Conservation (phyloP, 176 grass and related monocot species). For the Lolium rigidum region DNA sequence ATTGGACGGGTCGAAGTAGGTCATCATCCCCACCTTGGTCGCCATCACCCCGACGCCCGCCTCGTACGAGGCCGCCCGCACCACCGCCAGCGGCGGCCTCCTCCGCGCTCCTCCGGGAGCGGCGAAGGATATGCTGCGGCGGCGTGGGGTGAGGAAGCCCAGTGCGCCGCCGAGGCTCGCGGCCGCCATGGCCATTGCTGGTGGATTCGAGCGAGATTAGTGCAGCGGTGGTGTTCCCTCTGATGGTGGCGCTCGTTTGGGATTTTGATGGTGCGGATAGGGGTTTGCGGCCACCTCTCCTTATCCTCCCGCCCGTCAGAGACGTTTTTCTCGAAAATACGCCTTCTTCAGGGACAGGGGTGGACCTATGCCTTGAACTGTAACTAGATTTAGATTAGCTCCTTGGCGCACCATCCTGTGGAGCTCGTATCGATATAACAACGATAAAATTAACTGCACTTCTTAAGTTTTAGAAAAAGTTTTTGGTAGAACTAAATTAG, state of each 20-base stretch:
- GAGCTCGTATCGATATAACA: too few relatives aligned
- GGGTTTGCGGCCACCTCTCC: constrained; percentile 13
- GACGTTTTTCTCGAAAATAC: too few relatives aligned
- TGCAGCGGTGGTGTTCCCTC: neutral
- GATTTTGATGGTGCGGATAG: constrained; percentile 49
- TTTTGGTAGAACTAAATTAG: too few relatives aligned
- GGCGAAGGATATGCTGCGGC: neutral
- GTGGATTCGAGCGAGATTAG: constrained; percentile 30
- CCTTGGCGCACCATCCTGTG: too few relatives aligned
- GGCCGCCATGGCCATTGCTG: constrained; percentile 57
- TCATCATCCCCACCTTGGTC: constrained; percentile 98
- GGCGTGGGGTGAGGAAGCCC: constrained; percentile 29
- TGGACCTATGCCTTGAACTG: too few relatives aligned
- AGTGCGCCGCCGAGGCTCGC: constrained; percentile 43
- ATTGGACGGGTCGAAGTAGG: constrained; percentile 69
- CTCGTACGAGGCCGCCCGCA: constrained; percentile 55
- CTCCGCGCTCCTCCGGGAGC: neutral
- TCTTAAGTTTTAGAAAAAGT: too few relatives aligned
- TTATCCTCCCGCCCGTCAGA: too few relatives aligned
- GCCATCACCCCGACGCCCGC: constrained; percentile 88
- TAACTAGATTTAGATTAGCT: too few relatives aligned
- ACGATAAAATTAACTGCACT: too few relatives aligned
- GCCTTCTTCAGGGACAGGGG: too few relatives aligned
- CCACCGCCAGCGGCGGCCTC: constrained; percentile 9
- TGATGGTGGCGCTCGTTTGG: neutral